Percentiles rank a stretch among this genome's conserved stretches.
These are phyloP conservation scores for Hortiboletus flavorubellus DNA, from an alignment of 768 basidiomycete species.

Conservation along the genomic window DNA sequence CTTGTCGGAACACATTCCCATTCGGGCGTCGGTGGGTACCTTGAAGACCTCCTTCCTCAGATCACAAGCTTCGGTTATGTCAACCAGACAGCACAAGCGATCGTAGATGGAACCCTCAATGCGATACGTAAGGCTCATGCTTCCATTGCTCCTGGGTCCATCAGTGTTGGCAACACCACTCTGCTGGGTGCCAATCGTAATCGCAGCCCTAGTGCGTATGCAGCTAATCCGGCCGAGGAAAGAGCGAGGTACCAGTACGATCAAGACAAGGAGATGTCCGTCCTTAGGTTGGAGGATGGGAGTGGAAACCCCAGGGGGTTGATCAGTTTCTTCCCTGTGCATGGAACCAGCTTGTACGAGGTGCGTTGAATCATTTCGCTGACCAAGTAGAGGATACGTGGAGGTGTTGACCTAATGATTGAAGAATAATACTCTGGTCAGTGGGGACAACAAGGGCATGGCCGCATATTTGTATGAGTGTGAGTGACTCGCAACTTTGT, in stretches of 20 bases:
- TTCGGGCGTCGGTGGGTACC: conserved; percentile 74
- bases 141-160: conserved; percentile 54
- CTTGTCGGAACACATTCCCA: conserved; percentile 75
- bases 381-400: neutral
- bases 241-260: conserved; percentile 63
- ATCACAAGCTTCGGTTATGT: conserved; percentile 74
- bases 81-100: conserved; percentile 66
- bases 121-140: conserved; percentile 68
- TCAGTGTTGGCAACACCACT: conserved; percentile 67
- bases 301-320: conserved; percentile 60
- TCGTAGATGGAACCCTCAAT: conserved; percentile 63
- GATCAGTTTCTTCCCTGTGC: conserved; percentile 73
- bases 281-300: conserved; percentile 61
- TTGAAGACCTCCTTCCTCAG: conserved; percentile 76
- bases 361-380: conserved; percentile 31
- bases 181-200: conserved; percentile 69
- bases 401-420: neutral
- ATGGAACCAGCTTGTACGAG: conserved; percentile 77
- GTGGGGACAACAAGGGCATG: conserved; percentile 84
- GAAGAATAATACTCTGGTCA: conserved; percentile 81
- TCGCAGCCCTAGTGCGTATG: conserved; percentile 71
- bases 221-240: conserved; percentile 71
- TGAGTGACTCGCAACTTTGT: conserved; percentile 26
- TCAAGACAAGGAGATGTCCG: conserved; percentile 71
- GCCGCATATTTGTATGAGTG: conserved; percentile 77